Evolutionary conservation across 225 moss, liverwort and hornwort species (phyloP), one percentile per base, ranked within the genome.

Genomic region (Marchantia paleacea): DNA sequence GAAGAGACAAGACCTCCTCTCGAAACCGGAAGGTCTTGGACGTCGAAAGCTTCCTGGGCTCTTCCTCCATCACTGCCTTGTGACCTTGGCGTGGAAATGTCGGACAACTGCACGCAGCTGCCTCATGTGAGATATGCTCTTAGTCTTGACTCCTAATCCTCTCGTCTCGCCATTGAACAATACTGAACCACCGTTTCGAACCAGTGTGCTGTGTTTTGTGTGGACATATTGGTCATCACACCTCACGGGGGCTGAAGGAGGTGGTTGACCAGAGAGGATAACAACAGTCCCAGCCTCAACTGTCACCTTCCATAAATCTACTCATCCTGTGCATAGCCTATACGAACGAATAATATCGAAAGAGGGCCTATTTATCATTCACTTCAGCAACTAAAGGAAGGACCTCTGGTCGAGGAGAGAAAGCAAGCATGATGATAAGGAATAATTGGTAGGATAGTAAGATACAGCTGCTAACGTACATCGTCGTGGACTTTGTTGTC

Each of bases 1-100:
- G 19, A 22, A 60, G 16, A 20, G 9, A 4, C 39, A 12, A 68
- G 8, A 81, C 82, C 78, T 71, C 52, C 79, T 39, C 65, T 53
- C 13, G 78, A 82, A 2, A 48, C 7, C 52, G 78, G 49, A 29
- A 70, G 70, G 51, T 55, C 82, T 72, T 79, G 73, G 0, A 74
- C 39, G 48, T 79, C 74, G 0, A 73, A 47, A 26, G 31, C 25
- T 20, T 73, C 29, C 3, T 83, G 73, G 10, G 55, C 39, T 63
- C 60, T 67, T 74, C 26, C 83, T 12, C 67, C 65, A 53, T 79
- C 67, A 64, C 83, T 79, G 18, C 28, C 65, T 54, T 63, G 48
- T 16, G 83, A 83, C 22, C 83, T 70, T 39, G 65, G 61, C 3
- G 73, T 65, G 25, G 79, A 79, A 31, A 73, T 64, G 55, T 83